Percentiles rank a stretch among this genome's conserved stretches.
These are phyloP conservation scores for Myxozyma sirexii DNA, from an alignment of 805 yeast genomes.

Conservation along the genomic window DNA sequence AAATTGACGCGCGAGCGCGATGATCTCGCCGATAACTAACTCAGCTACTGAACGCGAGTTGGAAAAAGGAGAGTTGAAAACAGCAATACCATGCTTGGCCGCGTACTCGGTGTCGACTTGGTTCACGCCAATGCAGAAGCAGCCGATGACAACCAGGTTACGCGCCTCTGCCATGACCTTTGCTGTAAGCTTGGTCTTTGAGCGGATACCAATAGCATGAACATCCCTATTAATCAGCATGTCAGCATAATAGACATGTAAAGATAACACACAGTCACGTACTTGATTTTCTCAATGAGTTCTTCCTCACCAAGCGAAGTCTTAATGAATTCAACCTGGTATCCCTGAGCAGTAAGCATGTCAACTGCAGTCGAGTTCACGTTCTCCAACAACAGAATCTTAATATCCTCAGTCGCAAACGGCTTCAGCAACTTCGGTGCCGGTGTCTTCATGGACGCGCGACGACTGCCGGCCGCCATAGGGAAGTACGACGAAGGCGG, in stretches of 20 bases:
- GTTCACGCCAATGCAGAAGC: slow-evolving; percentile 99
- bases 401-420: slow-evolving; percentile 92
- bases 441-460: slow-evolving; percentile 29
- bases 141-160: slow-evolving; percentile 87
- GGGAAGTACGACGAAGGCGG: slow-evolving; percentile 33
- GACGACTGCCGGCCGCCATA: slow-evolving; percentile 10
- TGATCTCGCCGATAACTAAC: slow-evolving; percentile 92
- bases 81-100: slow-evolving; percentile 90
- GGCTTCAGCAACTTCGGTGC: slow-evolving; percentile 76
- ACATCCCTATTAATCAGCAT: slow-evolving; percentile 52
- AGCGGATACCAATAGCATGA: slow-evolving; percentile 97
- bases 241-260: background rate
- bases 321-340: slow-evolving; percentile 94
- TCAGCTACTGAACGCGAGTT: slow-evolving; percentile 99
- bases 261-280: background rate
- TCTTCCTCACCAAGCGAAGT: slow-evolving; percentile 89
- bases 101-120: slow-evolving; percentile 94
- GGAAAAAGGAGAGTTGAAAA: slow-evolving; percentile 97
- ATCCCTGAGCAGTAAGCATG: slow-evolving; percentile 85
- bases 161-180: slow-evolving; percentile 81
- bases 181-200: slow-evolving; percentile 87
- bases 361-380: slow-evolving; percentile 91
- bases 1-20: slow-evolving; percentile 90
- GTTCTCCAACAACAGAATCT: slow-evolving; percentile 86
- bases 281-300: slow-evolving; percentile 84